Evolutionary conservation across 1,284 basidiomycete genomes (phyloP).

Genomic region (Sanghuangporus baumii): DNA sequence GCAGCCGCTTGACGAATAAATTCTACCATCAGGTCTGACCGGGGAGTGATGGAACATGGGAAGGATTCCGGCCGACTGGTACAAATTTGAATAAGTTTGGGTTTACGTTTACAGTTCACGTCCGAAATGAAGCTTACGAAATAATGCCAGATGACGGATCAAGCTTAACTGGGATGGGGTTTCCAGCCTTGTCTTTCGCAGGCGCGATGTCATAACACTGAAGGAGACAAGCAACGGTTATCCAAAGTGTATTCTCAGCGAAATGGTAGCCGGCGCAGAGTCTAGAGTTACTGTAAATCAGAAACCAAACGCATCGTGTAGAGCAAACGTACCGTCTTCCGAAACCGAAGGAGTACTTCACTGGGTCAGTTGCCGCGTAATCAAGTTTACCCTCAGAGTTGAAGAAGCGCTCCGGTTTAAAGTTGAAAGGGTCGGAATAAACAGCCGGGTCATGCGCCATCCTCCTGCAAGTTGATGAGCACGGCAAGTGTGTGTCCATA

Average conservation of each 20-base stretch:
- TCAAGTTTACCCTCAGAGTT: slow-evolving; percentile 11
- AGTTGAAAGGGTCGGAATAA: slow-evolving; percentile 12
- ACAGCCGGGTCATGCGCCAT: slow-evolving; percentile 13
- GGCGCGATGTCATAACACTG: slow-evolving; percentile 2
- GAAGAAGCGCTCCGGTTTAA: slow-evolving; percentile 16
- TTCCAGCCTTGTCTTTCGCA: slow-evolving; percentile 9
- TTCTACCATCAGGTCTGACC: slow-evolving; percentile 1
- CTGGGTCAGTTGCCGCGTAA: slow-evolving; percentile 7
- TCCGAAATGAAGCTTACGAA: neutral
- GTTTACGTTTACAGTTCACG: neutral
- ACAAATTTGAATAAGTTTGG: neutral
- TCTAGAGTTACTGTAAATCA: neutral
- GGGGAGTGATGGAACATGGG: slow-evolving; percentile 6
- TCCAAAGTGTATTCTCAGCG: slow-evolving; percentile 13
- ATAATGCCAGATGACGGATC: neutral
- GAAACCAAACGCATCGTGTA: neutral
- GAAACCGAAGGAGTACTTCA: slow-evolving; percentile 12
- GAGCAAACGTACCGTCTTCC: slow-evolving; percentile 12
- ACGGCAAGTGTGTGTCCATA: neutral
- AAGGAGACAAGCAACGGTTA: slow-evolving; percentile 5
- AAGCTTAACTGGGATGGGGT: slow-evolving; percentile 1
- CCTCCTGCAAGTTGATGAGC: slow-evolving; percentile 12
- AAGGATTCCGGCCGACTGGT: slow-evolving; percentile 11
- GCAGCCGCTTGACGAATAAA: slow-evolving; percentile 6
- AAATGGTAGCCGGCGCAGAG: slow-evolving; percentile 14